These are phyloP conservation scores for Irpex rosettiformis DNA, from an alignment of 1,284 basidiomycete species.

Conservation along the genomic window DNA sequence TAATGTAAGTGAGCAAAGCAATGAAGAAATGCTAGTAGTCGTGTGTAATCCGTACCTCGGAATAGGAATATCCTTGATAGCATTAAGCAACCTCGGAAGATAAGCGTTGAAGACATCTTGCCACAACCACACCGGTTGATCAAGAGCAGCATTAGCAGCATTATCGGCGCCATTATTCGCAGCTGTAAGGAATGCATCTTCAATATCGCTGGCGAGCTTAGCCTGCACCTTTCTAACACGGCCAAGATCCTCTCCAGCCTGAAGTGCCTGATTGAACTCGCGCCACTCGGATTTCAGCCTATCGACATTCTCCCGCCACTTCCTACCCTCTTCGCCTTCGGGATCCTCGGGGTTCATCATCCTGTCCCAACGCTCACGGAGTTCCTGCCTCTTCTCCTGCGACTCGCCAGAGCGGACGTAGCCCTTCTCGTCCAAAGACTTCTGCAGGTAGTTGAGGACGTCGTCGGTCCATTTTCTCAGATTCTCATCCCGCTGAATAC, in stretches of 20 bases:
- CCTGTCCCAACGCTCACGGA: constrained; percentile 46
- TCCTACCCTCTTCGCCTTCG: constrained; percentile 36
- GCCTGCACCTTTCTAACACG: constrained; percentile 42
- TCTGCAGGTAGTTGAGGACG: constrained; percentile 41
- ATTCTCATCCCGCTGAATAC: constrained; percentile 44
- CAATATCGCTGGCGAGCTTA: constrained; percentile 44
- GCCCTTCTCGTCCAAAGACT: constrained; percentile 43
- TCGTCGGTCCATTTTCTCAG: constrained; percentile 48
- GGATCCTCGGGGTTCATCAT: constrained; percentile 34
- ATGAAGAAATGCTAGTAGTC: neutral
- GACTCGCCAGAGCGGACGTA: constrained; percentile 51
- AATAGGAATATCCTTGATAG: constrained; percentile 57
- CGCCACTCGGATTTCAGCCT: constrained; percentile 39
- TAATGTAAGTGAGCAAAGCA: neutral
- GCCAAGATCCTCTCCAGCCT: constrained; percentile 44
- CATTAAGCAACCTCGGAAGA: constrained; percentile 43
- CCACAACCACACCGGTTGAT: constrained; percentile 68
- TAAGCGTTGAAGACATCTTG: constrained; percentile 68
- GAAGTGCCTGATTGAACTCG: constrained; percentile 43
- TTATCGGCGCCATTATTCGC: constrained; percentile 42
- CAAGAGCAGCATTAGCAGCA: constrained; percentile 31
- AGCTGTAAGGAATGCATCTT: constrained; percentile 39
- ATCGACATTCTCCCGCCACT: constrained; percentile 50
- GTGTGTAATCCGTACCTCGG: constrained; percentile 44
- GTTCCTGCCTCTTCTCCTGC: constrained; percentile 35